Base-by-base conservation (phyloP, 441 rosid genomes). In the Populus hybrid region DNA sequence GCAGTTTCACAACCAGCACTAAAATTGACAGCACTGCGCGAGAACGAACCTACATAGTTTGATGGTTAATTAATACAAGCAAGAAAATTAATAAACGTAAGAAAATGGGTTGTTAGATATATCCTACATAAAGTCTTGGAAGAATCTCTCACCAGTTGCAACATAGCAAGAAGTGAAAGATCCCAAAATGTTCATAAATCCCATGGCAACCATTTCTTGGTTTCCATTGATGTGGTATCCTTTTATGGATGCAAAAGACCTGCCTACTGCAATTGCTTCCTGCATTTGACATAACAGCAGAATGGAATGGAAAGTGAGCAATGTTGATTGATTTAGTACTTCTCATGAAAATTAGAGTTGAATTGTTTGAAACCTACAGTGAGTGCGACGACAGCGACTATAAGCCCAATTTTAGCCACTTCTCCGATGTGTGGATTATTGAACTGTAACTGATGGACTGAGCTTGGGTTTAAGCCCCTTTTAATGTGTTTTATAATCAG, bases 261-360 rank as follows among this genome's bases (percentile, higher is more conserved):
- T 85, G 12, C 99, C 97, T 3, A 95, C 99, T 1, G 99, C 99
- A 40, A 90, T 84, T 75, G 96, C 98, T 84, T 95, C 99, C 98
- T 94, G 69, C 23, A 53, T 23, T 74, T 71, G 20, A 29, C 36
- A 35, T 10, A 33, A 2, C 9, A 53, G 20, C 23, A 38, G 20
- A 76, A 33, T 9, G 2, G 8, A 16, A 20, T 1, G 21, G 7
- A 74, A 11, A 29, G 2, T 12, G 53, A 16, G n/a, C 2, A 6
- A 10, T 23, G 28, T 3, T 23, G 59, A 23, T 1, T 23, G 59
- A 18, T 3, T 12, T 28, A 11, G 31, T 12, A 7, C 20, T 35
- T 6, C 4, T 9, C 3, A 18, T 36, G 1, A 14, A 42, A 18
- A 68, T 10, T 20, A 20, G 18, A 11, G 11, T 9, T 11, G 21